Evolutionary conservation across 208 protist species (phyloP).

Genomic region (Acanthamoeba sp.): DNA sequence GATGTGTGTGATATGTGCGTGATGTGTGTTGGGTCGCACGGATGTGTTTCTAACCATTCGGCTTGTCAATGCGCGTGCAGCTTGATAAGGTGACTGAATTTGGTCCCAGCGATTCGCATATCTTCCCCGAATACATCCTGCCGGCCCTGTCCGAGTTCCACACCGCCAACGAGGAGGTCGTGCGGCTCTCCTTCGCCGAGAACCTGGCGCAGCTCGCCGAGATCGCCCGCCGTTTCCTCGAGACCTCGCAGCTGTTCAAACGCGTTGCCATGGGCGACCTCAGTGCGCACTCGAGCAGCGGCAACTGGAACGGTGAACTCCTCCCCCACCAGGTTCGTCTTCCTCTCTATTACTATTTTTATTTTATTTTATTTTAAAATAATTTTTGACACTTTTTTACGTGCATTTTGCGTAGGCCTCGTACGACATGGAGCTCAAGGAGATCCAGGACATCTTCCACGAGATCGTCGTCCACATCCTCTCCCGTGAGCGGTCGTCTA

Average conservation of each 20-base stretch:
- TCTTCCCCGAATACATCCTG: constrained; percentile 83
- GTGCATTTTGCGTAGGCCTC: background rate
- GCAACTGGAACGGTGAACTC: constrained; percentile 29
- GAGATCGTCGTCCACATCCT: constrained; percentile 77
- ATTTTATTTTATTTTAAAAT: constrained; percentile 46
- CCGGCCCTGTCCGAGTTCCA: constrained; percentile 73
- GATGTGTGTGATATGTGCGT: too few species aligned
- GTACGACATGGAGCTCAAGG: constrained; percentile 62
- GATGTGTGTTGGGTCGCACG: too few species aligned
- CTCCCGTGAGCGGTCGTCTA: constrained; percentile 76
- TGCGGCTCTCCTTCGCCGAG: constrained; percentile 79
- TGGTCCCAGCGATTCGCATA: constrained; percentile 76
- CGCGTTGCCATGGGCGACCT: constrained; percentile 65
- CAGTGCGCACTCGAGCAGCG: constrained; percentile 62
- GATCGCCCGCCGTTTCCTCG: constrained; percentile 76
- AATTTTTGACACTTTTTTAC: constrained; percentile 58
- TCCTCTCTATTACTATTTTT: background rate
- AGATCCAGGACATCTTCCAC: constrained; percentile 78
- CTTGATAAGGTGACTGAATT: constrained; percentile 80
- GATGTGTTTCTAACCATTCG: background rate
- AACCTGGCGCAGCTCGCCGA: constrained; percentile 78
- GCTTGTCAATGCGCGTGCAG: background rate
- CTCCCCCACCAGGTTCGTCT: constrained; percentile 7
- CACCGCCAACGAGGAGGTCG: constrained; percentile 73
- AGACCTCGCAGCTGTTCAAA: constrained; percentile 71